Evolutionary conservation across 2,329 filamentous ascomycete species (phyloP), one percentile per base, ranked within the genome.

Genomic region (Aurifilum marmelostoma): DNA sequence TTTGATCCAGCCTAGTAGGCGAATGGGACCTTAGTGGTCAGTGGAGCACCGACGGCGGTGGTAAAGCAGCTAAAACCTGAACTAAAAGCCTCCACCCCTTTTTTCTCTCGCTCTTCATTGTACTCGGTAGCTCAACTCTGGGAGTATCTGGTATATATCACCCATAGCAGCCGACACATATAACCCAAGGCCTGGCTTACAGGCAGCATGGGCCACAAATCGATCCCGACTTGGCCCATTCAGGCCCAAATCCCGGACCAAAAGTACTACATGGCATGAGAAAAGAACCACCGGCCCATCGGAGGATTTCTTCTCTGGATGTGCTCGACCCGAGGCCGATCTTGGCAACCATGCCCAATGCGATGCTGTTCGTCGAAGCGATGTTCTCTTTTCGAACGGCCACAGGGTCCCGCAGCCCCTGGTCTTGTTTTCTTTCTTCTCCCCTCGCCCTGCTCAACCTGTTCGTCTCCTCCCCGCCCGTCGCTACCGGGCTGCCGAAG

Each of bases 291-390:
- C 27, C 18, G 52, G 52, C 4, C 52, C 52, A 18, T 16, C 52
- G 52, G 52, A 29, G 52, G 52, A 56, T 62, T 62, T 62, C 34
- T 41, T 27, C 52, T 18, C 41, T 67, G n/a, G 50, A 50, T 37
- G 9, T n/a, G 27, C 8, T 37, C n/a, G 11, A 64, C 50, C 62
- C 58, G 11, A 27, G 34, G 21, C 6, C 63, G 21, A 9, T 58
- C 59, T 66, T 58, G 64, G 58, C 67, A 50, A 61, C 67, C 29
- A 43, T 67, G 60, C 67, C 67, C 59, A 27, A 67, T 67, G 24
- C 21, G 67, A 41, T 58, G 63, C 63, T 27, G 52, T 41, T 58
- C 50, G 56, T 37, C 67, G 67, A 65, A 64, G 67, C 67, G 56
- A 47, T 61, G 24, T 37, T 58, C 67, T 47, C 62, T 59, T 65